Conservation (phyloP, 305 asterid genomes). For the Plantago lanceolata region DNA sequence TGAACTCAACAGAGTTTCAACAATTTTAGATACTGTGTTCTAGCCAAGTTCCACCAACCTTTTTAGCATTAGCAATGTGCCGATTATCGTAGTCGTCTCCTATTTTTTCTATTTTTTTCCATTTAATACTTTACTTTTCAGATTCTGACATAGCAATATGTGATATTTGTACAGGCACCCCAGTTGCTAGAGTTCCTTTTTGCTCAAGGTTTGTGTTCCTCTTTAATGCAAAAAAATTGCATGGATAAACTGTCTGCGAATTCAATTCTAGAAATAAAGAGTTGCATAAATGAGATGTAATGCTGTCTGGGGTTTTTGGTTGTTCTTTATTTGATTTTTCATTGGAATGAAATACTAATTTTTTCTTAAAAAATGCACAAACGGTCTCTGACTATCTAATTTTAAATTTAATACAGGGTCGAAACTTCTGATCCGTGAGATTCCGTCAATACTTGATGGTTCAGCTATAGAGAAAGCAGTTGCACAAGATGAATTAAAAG, state of each 20-base stretch:
- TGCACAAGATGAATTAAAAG: conserved; percentile 69
- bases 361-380: too few relatives aligned
- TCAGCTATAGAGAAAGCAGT: conserved; percentile 67
- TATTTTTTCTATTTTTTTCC: too few relatives aligned
- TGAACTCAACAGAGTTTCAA: neutral
- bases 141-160: conserved; percentile 25
- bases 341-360: too few relatives aligned
- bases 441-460: conserved; percentile 79
- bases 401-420: conserved; percentile 50
- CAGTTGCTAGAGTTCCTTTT: conserved; percentile 74
- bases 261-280: neutral
- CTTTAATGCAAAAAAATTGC: neutral
- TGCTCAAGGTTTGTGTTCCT: conserved; percentile 47
- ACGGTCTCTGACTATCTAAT: conserved; percentile 6
- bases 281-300: too few relatives aligned
- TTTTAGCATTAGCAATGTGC: neutral
- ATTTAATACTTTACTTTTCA: conserved; percentile 14
- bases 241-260: neutral
- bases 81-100: conserved; percentile 5
- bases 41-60: conserved; percentile 1
- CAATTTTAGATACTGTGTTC: neutral
- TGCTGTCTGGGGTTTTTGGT: too few relatives aligned
- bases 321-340: too few relatives aligned
- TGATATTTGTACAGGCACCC: conserved; percentile 69
- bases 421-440: conserved; percentile 71